Conservation (phyloP, 306 rosid genomes). For the Glycine tomentella region DNA sequence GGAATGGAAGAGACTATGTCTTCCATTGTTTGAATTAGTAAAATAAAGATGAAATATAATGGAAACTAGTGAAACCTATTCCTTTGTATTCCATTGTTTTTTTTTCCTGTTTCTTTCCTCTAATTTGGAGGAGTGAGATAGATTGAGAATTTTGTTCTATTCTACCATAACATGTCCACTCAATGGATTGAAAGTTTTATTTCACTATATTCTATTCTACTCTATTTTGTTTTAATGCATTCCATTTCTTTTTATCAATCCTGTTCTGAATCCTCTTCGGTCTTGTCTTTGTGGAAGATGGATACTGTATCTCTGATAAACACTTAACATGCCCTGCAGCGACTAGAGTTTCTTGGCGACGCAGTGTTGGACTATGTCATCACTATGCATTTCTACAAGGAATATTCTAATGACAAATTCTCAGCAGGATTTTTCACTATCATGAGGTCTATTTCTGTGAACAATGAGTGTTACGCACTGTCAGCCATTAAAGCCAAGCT, state of each 20-base stretch:
- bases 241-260: background rate
- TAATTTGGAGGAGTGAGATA: background rate
- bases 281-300: no score
- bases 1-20: background rate
- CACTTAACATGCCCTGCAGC: conserved; percentile 52
- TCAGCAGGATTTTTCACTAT: conserved; percentile 62
- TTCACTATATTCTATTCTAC: background rate
- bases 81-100: background rate
- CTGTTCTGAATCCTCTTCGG: no score
- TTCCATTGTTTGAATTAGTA: background rate
- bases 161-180: background rate
- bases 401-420: conserved; percentile 49
- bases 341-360: conserved; percentile 86
- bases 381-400: conserved; percentile 58
- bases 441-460: conserved; percentile 75
- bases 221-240: background rate
- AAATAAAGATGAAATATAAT: background rate
- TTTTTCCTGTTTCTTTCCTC: background rate
- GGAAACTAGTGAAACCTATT: background rate
- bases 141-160: background rate
- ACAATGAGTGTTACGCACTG: conserved; percentile 69
- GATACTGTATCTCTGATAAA: background rate
- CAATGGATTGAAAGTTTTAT: background rate
- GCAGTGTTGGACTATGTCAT: conserved; percentile 70
- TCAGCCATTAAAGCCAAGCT: conserved; percentile 59